phyloP scores from a whole-genome alignment of 108 stramenopile species.

The Pseudonitzschia multiseries region DNA sequence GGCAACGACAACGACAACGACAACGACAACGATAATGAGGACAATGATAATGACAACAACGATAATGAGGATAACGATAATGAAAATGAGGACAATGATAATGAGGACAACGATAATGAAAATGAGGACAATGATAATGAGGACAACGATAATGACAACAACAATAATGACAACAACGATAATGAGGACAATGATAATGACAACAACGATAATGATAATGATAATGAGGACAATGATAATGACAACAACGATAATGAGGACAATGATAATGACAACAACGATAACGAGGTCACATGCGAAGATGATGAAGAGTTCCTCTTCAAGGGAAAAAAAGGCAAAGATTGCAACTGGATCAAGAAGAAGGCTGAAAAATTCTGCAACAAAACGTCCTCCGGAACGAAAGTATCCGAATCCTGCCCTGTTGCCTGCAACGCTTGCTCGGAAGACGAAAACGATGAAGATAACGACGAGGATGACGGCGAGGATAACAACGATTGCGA shows the following conservation, averaged over 20 bases:
- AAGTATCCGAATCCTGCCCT: background rate
- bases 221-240: background rate
- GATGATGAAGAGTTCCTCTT: background rate
- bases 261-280: background rate
- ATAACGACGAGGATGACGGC: background rate
- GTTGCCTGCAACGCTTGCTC: background rate
- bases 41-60: background rate
- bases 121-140: background rate
- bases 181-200: background rate
- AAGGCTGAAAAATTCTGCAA: background rate
- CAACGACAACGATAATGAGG: background rate
- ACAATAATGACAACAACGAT: background rate
- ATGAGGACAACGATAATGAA: background rate
- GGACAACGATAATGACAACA: background rate
- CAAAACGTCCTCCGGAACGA: background rate
- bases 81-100: background rate
- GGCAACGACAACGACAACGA: background rate
- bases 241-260: background rate
- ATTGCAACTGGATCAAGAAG: constrained; percentile 2
- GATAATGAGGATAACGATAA: background rate
- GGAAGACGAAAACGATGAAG: background rate
- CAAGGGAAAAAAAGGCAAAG: background rate
- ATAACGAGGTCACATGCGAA: background rate
- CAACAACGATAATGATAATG: background rate
- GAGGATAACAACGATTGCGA: background rate